Percentiles rank a stretch among this genome's conserved stretches.
Evolutionary conservation across 148 eudicot species (phyloP).

Genomic region (Diospyros kaki): DNA sequence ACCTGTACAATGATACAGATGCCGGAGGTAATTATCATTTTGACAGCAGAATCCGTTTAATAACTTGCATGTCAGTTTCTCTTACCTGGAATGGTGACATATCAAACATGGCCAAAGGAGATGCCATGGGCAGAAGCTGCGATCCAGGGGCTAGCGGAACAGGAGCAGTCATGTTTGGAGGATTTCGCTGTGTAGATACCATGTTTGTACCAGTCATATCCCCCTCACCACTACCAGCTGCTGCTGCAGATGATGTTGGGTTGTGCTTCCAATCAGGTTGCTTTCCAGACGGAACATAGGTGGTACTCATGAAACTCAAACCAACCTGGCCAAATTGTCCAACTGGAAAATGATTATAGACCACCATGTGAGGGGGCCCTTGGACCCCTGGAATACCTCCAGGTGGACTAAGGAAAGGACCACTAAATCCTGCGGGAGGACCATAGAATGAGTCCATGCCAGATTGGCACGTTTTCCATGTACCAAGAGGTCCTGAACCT

Average conservation of each 20-base stretch:
- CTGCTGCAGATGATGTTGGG: conserved; percentile 37
- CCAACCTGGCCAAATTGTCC: conserved; percentile 98
- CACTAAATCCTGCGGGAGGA: conserved; percentile 69
- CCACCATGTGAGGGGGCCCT: conserved; percentile 91
- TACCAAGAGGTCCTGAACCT: conserved; percentile 57
- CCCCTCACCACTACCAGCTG: conserved; percentile 41
- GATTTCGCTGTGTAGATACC: conserved; percentile 46
- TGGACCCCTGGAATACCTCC: conserved; percentile 86
- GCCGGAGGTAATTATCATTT: neutral
- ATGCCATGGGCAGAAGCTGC: conserved; percentile 64
- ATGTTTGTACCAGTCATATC: conserved; percentile 53
- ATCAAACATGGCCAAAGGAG: conserved; percentile 88
- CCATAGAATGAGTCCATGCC: conserved; percentile 85
- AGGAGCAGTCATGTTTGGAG: conserved; percentile 46
- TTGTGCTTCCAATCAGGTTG: conserved; percentile 95
- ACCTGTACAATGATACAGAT: too few species aligned
- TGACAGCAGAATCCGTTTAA: neutral
- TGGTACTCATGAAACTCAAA: conserved; percentile 89
- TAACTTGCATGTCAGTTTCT: neutral
- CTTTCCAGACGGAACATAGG: conserved; percentile 87
- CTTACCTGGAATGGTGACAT: conserved; percentile 85
- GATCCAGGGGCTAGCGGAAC: conserved; percentile 74
- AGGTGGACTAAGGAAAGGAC: conserved; percentile 81
- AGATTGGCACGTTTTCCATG: conserved; percentile 84
- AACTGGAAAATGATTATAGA: conserved; percentile 95